phyloP scores from a whole-genome alignment of 306 rosid genomes.

The Vachellia collinsii region DNA sequence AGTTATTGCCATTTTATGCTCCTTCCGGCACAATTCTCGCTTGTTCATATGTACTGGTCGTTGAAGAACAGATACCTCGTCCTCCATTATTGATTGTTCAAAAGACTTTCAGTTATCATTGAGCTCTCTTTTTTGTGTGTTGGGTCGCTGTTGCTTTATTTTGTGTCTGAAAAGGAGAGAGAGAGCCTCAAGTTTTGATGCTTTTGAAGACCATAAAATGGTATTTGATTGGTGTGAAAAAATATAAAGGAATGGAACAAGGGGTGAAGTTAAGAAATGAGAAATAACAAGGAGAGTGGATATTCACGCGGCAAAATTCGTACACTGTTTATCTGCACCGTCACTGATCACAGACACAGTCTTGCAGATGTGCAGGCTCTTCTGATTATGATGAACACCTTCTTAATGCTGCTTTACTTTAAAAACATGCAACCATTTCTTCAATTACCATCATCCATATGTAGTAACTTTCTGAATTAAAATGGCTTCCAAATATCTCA shows the following conservation, averaged over 20 bases:
- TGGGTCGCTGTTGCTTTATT: slow-evolving; percentile 26
- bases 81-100: slow-evolving; percentile 35
- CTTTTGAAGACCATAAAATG: background rate
- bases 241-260: slow-evolving; percentile 24
- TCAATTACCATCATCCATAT: background rate
- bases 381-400: slow-evolving; percentile 48
- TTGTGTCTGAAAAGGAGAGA: background rate
- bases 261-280: background rate
- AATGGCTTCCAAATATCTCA: background rate
- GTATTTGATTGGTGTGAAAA: slow-evolving; percentile 10
- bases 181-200: background rate
- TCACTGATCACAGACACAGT: slow-evolving; percentile 34
- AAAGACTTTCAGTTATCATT: slow-evolving; percentile 40
- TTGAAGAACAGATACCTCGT: slow-evolving; percentile 29
- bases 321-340: slow-evolving; percentile 38
- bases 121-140: slow-evolving; percentile 37
- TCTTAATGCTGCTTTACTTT: slow-evolving; percentile 23
- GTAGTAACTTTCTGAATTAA: background rate
- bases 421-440: background rate
- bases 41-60: slow-evolving; percentile 16
- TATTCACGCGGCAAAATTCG: slow-evolving; percentile 46
- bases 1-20: slow-evolving; percentile 30
- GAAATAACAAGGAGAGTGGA: slow-evolving; percentile 38
- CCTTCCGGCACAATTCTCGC: slow-evolving; percentile 18
- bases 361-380: slow-evolving; percentile 50